Conservation (phyloP, 2,329 filamentous ascomycete genomes). For the Epichloe glyceriae region DNA sequence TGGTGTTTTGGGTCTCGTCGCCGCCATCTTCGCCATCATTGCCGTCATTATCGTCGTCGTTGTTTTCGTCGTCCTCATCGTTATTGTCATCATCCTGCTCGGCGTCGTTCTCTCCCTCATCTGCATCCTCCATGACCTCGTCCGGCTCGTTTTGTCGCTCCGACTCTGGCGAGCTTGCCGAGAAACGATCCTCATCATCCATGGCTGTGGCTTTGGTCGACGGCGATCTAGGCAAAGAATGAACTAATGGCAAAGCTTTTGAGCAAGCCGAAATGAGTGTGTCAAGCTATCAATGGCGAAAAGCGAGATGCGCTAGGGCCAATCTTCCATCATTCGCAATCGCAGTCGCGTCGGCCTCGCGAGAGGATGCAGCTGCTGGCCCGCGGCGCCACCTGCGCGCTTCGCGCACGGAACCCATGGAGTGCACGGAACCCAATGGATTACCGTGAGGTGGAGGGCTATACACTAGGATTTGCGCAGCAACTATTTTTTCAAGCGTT, state of each 20-base stretch:
- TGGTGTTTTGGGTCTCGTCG: constrained; percentile 14
- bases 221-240: too few species aligned
- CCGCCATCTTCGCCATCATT: constrained; percentile 28
- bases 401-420: background rate
- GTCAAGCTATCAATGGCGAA: background rate
- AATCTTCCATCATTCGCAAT: background rate
- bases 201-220: constrained; percentile 7
- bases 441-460: background rate
- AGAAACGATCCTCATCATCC: constrained; percentile 22
- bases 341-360: background rate
- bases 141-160: constrained; percentile 35
- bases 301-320: background rate
- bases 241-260: background rate
- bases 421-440: background rate
- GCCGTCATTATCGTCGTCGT: constrained; percentile 25
- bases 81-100: constrained; percentile 26
- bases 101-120: constrained; percentile 26
- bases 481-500: too few species aligned
- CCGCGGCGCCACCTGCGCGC: background rate
- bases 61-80: constrained; percentile 22
- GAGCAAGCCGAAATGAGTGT: too few species aligned
- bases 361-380: background rate
- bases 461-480: too few species aligned
- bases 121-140: constrained; percentile 42
- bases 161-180: constrained; percentile 19